Conservation (phyloP, 345 rosid genomes). For the Aegle marmelos region DNA sequence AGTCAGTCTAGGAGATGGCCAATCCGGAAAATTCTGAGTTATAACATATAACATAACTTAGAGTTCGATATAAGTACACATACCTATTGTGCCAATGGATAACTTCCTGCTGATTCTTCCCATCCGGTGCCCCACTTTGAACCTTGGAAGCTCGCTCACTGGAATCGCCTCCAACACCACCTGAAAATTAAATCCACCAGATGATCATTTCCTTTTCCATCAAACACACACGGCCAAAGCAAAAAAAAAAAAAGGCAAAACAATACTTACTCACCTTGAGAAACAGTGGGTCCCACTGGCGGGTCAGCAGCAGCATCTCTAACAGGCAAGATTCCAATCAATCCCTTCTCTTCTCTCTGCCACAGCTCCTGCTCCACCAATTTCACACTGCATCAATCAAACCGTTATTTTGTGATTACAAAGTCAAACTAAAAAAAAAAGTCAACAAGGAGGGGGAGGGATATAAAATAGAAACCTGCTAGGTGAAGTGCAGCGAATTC, state of each 20-base stretch:
- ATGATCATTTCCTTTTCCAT: background rate
- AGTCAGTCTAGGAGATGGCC: background rate
- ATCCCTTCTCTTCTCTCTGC: constrained; percentile 97
- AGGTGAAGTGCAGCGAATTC: constrained; percentile 97
- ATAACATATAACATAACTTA: background rate
- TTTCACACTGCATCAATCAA: constrained; percentile 55
- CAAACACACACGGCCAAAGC: background rate
- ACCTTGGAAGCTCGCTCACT: constrained; percentile 55
- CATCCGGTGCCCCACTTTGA: constrained; percentile 65
- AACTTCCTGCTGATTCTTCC: constrained; percentile 74
- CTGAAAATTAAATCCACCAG: constrained; percentile 23
- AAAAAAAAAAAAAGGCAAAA: background rate
- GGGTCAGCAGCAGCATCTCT: constrained; percentile 70
- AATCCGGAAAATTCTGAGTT: background rate
- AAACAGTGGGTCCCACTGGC: constrained; percentile 42
- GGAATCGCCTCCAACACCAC: constrained; percentile 66
- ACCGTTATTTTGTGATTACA: background rate
- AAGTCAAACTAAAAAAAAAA: constrained; percentile 2
- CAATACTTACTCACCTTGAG: constrained; percentile 44
- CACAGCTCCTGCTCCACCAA: constrained; percentile 98
- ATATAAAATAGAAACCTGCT: constrained; percentile 49
- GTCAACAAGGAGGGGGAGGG: too few relatives aligned
- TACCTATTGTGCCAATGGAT: constrained; percentile 94
- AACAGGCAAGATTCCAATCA: constrained; percentile 93
- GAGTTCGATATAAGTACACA: background rate